phyloP scores from a whole-genome alignment of 257 asterid genomes.

The Nicotiana paniculata region DNA sequence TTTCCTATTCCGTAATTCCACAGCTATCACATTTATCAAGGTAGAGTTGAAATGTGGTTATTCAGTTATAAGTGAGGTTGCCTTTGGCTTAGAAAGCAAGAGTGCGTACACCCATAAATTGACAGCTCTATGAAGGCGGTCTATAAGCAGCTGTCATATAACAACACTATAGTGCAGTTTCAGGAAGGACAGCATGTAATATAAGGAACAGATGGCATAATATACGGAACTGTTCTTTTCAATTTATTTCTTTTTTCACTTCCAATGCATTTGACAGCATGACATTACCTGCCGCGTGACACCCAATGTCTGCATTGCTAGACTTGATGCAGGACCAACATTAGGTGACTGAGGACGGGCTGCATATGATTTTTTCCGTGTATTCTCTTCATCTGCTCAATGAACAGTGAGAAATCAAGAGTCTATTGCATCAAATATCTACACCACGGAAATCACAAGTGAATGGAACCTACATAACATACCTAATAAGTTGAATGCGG shows the following conservation, averaged over 20 bases:
- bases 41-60: neutral
- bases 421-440: neutral
- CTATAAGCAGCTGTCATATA: neutral
- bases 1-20: neutral
- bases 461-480: constrained; percentile 11
- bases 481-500: constrained; percentile 47
- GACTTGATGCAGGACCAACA: constrained; percentile 48
- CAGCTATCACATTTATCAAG: neutral
- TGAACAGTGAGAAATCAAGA: neutral
- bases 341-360: constrained; percentile 19
- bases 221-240: neutral
- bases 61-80: neutral
- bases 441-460: neutral
- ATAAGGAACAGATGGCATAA: constrained; percentile 12
- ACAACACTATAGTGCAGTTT: neutral
- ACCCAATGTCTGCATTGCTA: constrained; percentile 66
- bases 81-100: neutral
- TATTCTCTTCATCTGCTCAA: constrained; percentile 41
- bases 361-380: constrained; percentile 43
- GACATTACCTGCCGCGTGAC: constrained; percentile 53
- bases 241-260: neutral
- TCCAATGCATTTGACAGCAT: constrained; percentile 1
- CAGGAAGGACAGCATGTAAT: neutral
- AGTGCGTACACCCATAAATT: neutral
- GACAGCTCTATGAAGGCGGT: neutral